Evolutionary conservation across 1,284 basidiomycete genomes (phyloP), one percentile per base, ranked within the genome.

Genomic region (Tausonia pullulans): DNA sequence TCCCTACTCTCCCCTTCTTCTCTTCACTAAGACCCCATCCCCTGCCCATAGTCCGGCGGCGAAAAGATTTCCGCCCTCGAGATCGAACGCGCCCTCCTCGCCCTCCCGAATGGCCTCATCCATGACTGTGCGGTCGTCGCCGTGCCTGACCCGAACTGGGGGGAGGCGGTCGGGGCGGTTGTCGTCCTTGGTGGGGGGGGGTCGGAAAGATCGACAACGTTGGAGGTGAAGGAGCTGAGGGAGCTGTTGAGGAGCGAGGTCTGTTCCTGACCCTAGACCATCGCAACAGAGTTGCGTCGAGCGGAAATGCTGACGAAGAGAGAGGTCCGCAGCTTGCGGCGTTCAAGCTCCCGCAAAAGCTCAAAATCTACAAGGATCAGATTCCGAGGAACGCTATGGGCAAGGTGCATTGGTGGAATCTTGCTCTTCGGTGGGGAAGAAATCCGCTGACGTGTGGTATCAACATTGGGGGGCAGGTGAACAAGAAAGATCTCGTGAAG

Each of bases 41-140:
- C 40, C 59, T 60, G 10, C 40, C 13, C 2, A 16, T 57, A 69
- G 62, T 68, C 68, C 14, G 74, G 74, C 4, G 74, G 74, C 14
- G 74, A 76, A 66, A 76, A 76, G 64, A 67, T 76, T 44, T 72
- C 70, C 40, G 74, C 74, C 5, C 64, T 76, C n/a, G 74, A 75
- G 63, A 71, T 76, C 41, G 74, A 76, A 65, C 60, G 72, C 52
- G 71, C 72, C 4, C 69, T 76, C 50, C 67, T 76, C 40, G 71
- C 72, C 53, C 67, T 76, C 9, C 60, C 58, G 14, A 50, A 51
- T 11, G 68, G 67, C 13, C 72, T 69, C 49, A 71, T 76, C 64
- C 67, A 70, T 46, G 74, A 76, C 61, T 71, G 68, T n/a, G 72
- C 74, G 0, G 74, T 76, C 7, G 72, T 76, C 16, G 74, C 70